Conservation (phyloP, 805 yeast species). For the Jamesozyma piceae region DNA sequence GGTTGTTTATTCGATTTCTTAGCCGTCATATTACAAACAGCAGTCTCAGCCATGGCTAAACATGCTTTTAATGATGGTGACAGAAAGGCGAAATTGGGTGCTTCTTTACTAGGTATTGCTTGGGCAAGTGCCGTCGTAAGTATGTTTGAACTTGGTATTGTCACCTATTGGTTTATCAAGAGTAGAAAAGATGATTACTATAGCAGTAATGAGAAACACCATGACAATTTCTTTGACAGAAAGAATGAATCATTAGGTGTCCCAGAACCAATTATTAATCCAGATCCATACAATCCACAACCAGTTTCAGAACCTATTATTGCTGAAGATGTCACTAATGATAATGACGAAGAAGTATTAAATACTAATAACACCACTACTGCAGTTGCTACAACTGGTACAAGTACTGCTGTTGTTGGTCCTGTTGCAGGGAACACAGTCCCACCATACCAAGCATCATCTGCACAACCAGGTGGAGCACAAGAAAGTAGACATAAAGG, state of each 20-base stretch:
- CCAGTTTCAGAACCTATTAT: conserved; percentile 1
- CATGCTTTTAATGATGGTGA: conserved; percentile 50
- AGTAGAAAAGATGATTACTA: background rate
- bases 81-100: conserved; percentile 42
- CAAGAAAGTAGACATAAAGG: conserved; percentile 35
- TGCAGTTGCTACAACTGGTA: background rate
- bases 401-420: background rate
- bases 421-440: background rate
- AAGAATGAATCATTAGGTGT: conserved; percentile 4
- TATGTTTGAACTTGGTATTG: conserved; percentile 8
- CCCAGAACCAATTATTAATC: conserved; percentile 7
- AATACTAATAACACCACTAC: background rate
- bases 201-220: background rate
- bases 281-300: conserved; percentile 6
- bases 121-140: conserved; percentile 58
- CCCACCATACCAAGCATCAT: background rate
- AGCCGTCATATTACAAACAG: conserved; percentile 65
- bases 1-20: conserved; percentile 49
- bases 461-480: background rate
- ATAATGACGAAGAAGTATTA: background rate
- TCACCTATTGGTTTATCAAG: conserved; percentile 1
- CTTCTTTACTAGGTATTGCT: conserved; percentile 47
- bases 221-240: conserved; percentile 8
- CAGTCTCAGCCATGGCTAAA: conserved; percentile 66
- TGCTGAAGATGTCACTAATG: background rate